Base-by-base conservation (phyloP, 805 yeast species). In the Suhomyces sp. region DNA sequence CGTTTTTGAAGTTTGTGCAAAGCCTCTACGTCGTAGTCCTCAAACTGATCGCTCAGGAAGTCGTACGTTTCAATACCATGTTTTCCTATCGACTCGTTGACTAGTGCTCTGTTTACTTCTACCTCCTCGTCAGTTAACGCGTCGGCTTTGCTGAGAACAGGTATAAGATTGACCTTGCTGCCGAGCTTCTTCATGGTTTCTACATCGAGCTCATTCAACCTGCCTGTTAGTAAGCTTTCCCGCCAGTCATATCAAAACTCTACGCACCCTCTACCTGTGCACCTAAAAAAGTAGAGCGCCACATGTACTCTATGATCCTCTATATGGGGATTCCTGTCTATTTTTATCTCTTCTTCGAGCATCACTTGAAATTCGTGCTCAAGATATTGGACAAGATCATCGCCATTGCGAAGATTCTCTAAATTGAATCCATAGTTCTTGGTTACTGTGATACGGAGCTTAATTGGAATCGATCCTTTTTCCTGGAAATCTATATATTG, bases 121-220 rank as follows among this genome's bases (percentile, higher is more conserved):
- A 86, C 59, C 62, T 88, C 96, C 4, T 68, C 72, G 17, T 65
- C 63, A 6, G 89, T 83, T 53, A 86, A 78, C 0, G 86, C 83
- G 67, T 91, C 97, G 4, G 93, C 87, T 65, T 89, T 88, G 24
- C 90, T 81, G 60, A 90, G 80, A 3, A 91, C 82, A 1, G 97
- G 97, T 55, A 91, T 82, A 56, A 92, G 76, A 62, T 89, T 91
- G 41, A 87, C 92, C 50, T 93, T 78, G 24, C 80, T 73, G 27
- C 87, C 78, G 24, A 92, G 76, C 54, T 81, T 83, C 66, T 81
- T 81, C 88, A 91, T 83, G 5, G 87, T 80, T 56, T 79, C 84
- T 54, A 89, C 77, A 67, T 92, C 97, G 49, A 86, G 72, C 6
- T 86, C 82, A 50, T 79, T 76, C 51, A 89, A 66, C 13, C 65